phyloP scores from a whole-genome alignment of 2,329 filamentous ascomycete species.

The Plectosphaerella cucumerina region DNA sequence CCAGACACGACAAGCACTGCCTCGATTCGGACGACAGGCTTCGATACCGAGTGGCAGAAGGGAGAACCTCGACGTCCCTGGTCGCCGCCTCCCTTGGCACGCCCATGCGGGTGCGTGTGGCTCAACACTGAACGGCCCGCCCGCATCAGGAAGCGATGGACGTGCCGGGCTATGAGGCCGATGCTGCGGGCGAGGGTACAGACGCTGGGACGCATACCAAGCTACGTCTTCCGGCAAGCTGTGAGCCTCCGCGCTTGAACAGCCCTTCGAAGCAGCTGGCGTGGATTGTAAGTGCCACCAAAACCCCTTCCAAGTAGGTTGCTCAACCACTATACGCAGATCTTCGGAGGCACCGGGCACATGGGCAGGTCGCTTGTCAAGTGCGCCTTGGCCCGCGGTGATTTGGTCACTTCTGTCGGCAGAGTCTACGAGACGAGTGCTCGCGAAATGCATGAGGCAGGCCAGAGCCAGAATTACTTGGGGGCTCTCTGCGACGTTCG shows the following conservation, averaged over 20 bases:
- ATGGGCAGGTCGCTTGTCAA: conserved; percentile 91
- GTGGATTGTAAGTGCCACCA: conserved; percentile 69
- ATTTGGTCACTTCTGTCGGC: conserved; percentile 83
- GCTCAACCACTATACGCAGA: conserved; percentile 36
- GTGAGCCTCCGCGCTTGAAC: conserved; percentile 72
- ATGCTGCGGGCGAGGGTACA: too few relatives aligned
- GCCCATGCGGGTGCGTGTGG: too few relatives aligned
- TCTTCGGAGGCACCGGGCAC: conserved; percentile 96
- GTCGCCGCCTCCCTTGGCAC: too few relatives aligned
- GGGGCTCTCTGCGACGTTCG: conserved; percentile 89
- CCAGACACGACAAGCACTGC: too few relatives aligned
- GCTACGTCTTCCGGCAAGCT: conserved; percentile 72
- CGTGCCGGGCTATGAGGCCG: too few relatives aligned
- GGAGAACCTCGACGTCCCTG: too few relatives aligned
- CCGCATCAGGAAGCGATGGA: too few relatives aligned
- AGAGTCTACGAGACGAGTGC: conserved; percentile 72
- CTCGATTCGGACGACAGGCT: too few relatives aligned
- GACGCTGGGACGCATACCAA: conserved; percentile 17
- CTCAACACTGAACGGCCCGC: too few relatives aligned
- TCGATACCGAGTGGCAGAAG: too few relatives aligned
- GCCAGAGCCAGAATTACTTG: conserved; percentile 64
- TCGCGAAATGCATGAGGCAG: conserved; percentile 52
- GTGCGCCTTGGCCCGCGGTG: conserved; percentile 72
- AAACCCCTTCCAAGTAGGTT: background rate
- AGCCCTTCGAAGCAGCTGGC: conserved; percentile 71